Base-by-base conservation (phyloP, 1,284 basidiomycete species). In the Ganoderma sinense region DNA sequence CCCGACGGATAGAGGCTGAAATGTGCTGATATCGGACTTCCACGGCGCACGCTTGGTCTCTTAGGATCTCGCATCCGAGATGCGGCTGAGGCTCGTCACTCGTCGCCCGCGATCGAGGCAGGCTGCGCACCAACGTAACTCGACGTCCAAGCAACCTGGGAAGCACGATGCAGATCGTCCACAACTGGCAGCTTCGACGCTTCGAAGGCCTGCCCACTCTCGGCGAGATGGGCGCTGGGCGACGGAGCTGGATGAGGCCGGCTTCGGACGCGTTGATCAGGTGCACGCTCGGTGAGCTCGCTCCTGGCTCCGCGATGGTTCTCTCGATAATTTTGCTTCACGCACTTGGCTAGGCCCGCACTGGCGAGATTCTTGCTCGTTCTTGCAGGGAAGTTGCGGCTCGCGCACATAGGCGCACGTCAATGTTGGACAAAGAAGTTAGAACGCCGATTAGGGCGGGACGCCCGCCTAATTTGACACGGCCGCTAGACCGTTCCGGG, bases 141-240 rank as follows among this genome's bases (percentile, higher is more conserved):
- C 31, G 31, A n/a, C 33, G 31, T n/a, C 36, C 36, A 39, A 39
- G 11, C 56, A 36, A 36, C 56, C 36, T 39, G 33, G 56, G 56
- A 59, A 59, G 36, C 56, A 36, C 31, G 10, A 14, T 20, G 56
- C 56, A 59, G 56, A 59, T 59, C 56, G 33, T 39, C 56, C 56
- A 59, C 56, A 59, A 36, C 20, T 39, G 56, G 56, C 56, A 59
- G 20, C 33, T 39, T 23, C 56, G 33, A 59, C 5, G 36, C 8
- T 39, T 39, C 36, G 8, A 39, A 11, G n/a, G n/a, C n/a, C n/a
- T 61, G 39, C 41, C 20, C 59, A 43, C 40, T 13, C n/a, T 11
- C 56, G 56, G 56, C 33, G 33, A 20, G 5, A 23, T 36, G 33
- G 31, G 18, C 33, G 56, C n/a, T 39, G 33, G 29, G 2, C 20